phyloP scores from a whole-genome alignment of 2,329 filamentous ascomycete species.

The Macrophomina pseudophaseolina region DNA sequence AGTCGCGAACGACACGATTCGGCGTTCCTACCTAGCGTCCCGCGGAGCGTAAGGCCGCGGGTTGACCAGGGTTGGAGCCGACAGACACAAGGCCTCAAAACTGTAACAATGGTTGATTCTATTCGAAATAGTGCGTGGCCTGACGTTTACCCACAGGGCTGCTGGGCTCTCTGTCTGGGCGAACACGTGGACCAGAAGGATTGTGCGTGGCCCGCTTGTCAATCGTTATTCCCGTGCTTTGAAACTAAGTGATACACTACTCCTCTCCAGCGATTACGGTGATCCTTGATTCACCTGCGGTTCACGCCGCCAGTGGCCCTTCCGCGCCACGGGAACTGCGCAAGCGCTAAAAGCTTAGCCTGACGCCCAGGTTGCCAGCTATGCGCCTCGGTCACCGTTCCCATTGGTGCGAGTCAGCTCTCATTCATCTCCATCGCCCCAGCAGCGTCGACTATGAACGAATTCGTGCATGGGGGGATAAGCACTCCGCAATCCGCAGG shows the following conservation, averaged over 20 bases:
- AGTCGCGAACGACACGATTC: not conserved
- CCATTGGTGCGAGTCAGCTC: not conserved
- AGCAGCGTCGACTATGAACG: not conserved
- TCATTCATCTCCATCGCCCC: not conserved
- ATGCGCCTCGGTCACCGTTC: not conserved
- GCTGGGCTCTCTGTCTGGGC: not conserved
- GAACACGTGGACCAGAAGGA: not conserved
- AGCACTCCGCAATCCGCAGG: not conserved
- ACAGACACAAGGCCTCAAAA: not conserved
- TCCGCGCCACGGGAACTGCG: not conserved
- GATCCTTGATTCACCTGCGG: not conserved
- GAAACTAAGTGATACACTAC: not conserved
- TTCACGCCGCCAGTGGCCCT: not conserved
- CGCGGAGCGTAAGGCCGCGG: not conserved
- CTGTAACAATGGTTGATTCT: not conserved
- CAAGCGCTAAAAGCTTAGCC: conserved; percentile 1
- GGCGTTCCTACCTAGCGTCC: not conserved
- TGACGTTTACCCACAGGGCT: not conserved
- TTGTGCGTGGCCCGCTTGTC: not conserved
- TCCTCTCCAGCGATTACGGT: not conserved
- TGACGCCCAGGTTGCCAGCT: not conserved
- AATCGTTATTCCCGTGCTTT: not conserved
- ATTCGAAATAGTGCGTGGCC: not conserved
- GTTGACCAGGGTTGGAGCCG: not conserved
- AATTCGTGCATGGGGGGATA: not conserved